Evolutionary conservation across 2,329 filamentous ascomycete genomes (phyloP).

Genomic region (Macrophomina pseudophaseolina): DNA sequence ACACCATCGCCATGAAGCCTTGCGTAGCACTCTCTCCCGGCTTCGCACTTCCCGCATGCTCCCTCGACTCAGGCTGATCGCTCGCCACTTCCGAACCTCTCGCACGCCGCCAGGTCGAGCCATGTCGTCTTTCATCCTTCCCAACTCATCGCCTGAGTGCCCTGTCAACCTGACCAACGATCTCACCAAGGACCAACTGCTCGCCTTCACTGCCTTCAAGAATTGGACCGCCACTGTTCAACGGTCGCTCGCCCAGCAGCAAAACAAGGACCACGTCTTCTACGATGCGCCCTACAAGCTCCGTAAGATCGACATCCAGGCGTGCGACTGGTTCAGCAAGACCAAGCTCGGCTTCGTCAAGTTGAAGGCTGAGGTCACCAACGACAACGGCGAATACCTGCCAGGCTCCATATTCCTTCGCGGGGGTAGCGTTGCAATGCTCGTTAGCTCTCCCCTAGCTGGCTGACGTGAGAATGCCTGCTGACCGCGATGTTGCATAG

Average conservation of each 20-base stretch:
- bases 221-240: slow-evolving; percentile 59
- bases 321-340: slow-evolving; percentile 59
- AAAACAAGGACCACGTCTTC: slow-evolving; percentile 55
- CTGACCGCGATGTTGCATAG: slow-evolving; percentile 35
- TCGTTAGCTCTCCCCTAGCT: slow-evolving; percentile 45
- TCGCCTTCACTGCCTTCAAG: slow-evolving; percentile 60
- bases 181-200: slow-evolving; percentile 51
- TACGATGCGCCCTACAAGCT: slow-evolving; percentile 58
- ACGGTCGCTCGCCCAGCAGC: slow-evolving; percentile 55
- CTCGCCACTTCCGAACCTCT: neutral
- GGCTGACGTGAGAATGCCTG: neutral
- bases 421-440: slow-evolving; percentile 63
- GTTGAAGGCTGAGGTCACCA: slow-evolving; percentile 59
- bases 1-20: neutral
- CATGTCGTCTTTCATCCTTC: slow-evolving; percentile 53
- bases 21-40: neutral
- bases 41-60: slow-evolving; percentile 26
- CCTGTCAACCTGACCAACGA: slow-evolving; percentile 50
- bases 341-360: slow-evolving; percentile 62
- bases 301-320: slow-evolving; percentile 58
- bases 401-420: slow-evolving; percentile 63
- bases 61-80: slow-evolving; percentile 26
- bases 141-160: slow-evolving; percentile 40
- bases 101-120: neutral
- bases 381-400: slow-evolving; percentile 55